phyloP scores from a whole-genome alignment of 257 asterid genomes.

The Solanum microdontum region DNA sequence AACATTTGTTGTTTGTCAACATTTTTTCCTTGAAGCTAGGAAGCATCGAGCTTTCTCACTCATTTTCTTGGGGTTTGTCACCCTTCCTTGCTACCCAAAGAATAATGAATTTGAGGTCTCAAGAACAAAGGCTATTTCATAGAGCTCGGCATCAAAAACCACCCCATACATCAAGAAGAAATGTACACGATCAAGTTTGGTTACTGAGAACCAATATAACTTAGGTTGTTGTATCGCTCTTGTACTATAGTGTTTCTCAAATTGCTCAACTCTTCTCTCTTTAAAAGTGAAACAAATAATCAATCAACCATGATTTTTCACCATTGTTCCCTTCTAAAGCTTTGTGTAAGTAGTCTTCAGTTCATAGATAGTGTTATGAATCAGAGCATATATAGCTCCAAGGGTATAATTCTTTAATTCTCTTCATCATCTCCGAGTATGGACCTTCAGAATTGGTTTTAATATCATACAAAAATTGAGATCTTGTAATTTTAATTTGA shows the following conservation, averaged over 20 bases:
- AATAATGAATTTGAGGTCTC: slow-evolving; percentile 3
- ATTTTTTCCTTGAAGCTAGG: slow-evolving; percentile 7
- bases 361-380: slow-evolving; percentile 7
- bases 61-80: background rate
- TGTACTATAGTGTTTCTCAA: background rate
- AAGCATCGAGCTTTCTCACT: slow-evolving; percentile 4
- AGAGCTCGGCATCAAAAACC: slow-evolving; percentile 4
- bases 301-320: slow-evolving; percentile 4
- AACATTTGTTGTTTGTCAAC: background rate
- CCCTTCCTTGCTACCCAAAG: slow-evolving; percentile 8
- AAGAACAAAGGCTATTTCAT: slow-evolving; percentile 7
- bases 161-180: slow-evolving; percentile 8
- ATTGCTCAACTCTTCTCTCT: background rate
- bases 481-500: slow-evolving; percentile 5
- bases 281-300: slow-evolving; percentile 14
- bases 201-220: slow-evolving; percentile 4
- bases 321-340: background rate
- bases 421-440: background rate
- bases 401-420: background rate
- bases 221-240: background rate
- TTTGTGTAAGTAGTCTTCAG: slow-evolving; percentile 8
- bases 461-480: background rate
- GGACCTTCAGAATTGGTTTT: background rate
- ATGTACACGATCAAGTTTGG: background rate
- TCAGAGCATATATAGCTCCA: slow-evolving; percentile 1